Base-by-base conservation (phyloP, 306 rosid species). In the Delonix regia region DNA sequence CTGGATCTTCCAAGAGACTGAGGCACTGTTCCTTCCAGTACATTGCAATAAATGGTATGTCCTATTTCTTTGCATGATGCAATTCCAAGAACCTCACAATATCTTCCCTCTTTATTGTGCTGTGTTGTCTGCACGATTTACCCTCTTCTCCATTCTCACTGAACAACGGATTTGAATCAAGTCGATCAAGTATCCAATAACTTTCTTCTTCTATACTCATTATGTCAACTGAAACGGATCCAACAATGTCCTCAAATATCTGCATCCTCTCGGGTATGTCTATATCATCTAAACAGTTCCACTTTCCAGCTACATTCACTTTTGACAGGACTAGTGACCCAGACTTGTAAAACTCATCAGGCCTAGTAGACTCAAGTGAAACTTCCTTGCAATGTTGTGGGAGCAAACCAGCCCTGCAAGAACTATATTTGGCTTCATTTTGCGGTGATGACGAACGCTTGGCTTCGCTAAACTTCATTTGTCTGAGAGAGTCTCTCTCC, bases 211-310 rank as follows among this genome's bases (percentile, higher is more conserved):
- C 85, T n/a, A 78, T 62, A 55, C 88, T 85, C 70, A 60, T 61
- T 52, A 38, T 27, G 55, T 81, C 81, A 69, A 81, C 69, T 34
- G 81, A 55, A 78, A 51, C 22, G 33, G 85, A 78, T 64, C 83
- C 88, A 59, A 85, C 67, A 53, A 38, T 61, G 55, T 81, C 85
- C 78, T 78, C 81, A 73, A 81, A 69, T 28, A 73, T 69, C 88
- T 81, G 81, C 78, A 85, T 78, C 68, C 88, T 81, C 81, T 85
- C 85, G 25, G 88, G 88, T 45, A 78, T 52, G 48, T 85, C 88
- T 69, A 39, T 36, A 53, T 78, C 81, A 73, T 79, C 59, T 8
- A 80, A 19, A 64, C 28, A 22, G 60, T 28, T 65, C 59, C 52
- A 69, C 74, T 59, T 80, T 66, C 83, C 83, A 38, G 77, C 74